Base-by-base conservation (phyloP, 192 early-diverging fungal genomes). In the Bifiguratus adelaidae region DNA sequence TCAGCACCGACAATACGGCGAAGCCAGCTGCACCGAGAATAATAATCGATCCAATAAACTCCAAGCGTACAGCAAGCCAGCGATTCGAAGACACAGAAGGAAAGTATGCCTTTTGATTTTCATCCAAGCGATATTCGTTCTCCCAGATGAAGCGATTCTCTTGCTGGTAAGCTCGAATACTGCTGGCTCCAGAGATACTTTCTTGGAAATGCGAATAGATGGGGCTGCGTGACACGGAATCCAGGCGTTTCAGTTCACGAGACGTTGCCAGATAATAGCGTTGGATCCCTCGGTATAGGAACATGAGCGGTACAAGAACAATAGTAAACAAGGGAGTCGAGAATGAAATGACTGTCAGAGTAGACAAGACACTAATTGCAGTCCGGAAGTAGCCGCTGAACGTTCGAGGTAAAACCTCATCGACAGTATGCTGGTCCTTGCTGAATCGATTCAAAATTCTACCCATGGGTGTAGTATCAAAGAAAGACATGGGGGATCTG, bases 391-490 rank as follows among this genome's bases (percentile, higher is more conserved):
- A 86, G 9, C 49, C 61, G 18, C 58, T 45, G 35, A 82, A 71
- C 13, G 64, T 63, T 25, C 72, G 50, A 11, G 81, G 80, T 9
- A 88, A 57, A 13, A 72, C 55, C 52, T 89, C 85, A 46, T 91
- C 91, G 7, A 89, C 64, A 16, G 78, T 81, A 53, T 82, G 76
- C 48, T 85, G 74, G 52, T 95, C 92, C 49, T 88, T 90, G 35
- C 84, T 83, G 56, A 95, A 92, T 15, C 92, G 78, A 54, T 95
- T 89, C 25, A 92, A 57, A 55, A 93, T 80, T 34, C 92, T 77
- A 6, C 92, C 88, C 0, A 87, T 56, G 18, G 89, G 89, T 1
- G 89, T 89, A 6, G 61, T 64, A 29, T 85, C 84, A 59, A 87
- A 89, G 53, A 84, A 89, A 2, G 74, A 73, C 71, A 85, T 82